Evolutionary conservation across 306 rosid species (phyloP).

Genomic region (Oxytropis ochrocephala): DNA sequence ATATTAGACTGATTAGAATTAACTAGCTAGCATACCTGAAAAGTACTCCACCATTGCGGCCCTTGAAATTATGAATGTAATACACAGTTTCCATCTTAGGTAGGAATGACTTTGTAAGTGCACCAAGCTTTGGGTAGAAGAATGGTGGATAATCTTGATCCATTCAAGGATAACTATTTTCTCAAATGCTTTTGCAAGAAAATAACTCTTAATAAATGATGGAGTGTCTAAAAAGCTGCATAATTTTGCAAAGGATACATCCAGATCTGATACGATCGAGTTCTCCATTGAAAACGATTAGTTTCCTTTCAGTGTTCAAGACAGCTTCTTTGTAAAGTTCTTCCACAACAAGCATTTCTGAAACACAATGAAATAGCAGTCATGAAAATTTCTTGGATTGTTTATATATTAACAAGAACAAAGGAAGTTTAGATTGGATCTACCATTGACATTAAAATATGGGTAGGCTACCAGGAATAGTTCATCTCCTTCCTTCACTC

Average conservation of each 20-base stretch:
- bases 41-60: slow-evolving; percentile 74
- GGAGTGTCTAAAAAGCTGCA: not conserved
- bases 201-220: not conserved
- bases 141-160: slow-evolving; percentile 78
- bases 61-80: slow-evolving; percentile 89
- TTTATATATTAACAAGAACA: not conserved
- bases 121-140: slow-evolving; percentile 87
- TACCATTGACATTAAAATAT: slow-evolving; percentile 92
- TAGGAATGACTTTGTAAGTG: slow-evolving; percentile 66
- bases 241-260: slow-evolving; percentile 68
- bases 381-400: slow-evolving; percentile 4
- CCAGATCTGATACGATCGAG: slow-evolving; percentile 96
- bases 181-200: not conserved
- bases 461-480: slow-evolving; percentile 88
- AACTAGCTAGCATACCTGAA: slow-evolving; percentile 53
- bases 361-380: slow-evolving; percentile 21
- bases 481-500: slow-evolving; percentile 81
- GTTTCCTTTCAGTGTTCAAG: slow-evolving; percentile 60
- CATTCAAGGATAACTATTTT: slow-evolving; percentile 38
- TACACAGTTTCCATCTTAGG: slow-evolving; percentile 83
- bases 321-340: slow-evolving; percentile 94
- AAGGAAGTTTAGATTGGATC: slow-evolving; percentile 29
- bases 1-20: slow-evolving; percentile 7
- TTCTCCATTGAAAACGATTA: slow-evolving; percentile 89
- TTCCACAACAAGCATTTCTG: slow-evolving; percentile 97